These are phyloP conservation scores for Lyophyllum semitale DNA, from an alignment of 768 basidiomycete genomes.

Conservation along the genomic window DNA sequence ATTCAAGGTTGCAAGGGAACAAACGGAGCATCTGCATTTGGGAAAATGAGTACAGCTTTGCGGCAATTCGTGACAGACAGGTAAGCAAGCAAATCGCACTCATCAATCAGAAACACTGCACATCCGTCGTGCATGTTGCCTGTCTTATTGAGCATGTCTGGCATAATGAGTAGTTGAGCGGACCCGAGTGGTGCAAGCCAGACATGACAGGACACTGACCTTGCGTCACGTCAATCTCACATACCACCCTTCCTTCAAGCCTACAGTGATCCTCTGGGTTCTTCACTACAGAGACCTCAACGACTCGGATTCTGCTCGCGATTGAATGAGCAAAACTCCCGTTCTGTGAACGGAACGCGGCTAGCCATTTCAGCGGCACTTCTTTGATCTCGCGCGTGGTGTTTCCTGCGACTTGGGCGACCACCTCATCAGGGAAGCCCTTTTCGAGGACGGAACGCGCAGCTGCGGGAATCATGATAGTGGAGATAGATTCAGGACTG, in stretches of 20 bases:
- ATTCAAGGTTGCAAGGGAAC: conserved; percentile 37
- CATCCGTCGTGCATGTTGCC: conserved; percentile 45
- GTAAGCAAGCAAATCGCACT: conserved; percentile 31
- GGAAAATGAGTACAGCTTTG: not conserved
- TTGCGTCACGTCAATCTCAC: conserved; percentile 44
- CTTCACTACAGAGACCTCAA: conserved; percentile 41
- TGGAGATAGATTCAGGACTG: not conserved
- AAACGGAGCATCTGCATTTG: conserved; percentile 40
- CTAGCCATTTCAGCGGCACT: conserved; percentile 38
- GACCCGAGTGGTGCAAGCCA: not conserved
- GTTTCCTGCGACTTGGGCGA: conserved; percentile 34
- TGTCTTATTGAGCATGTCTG: conserved; percentile 45
- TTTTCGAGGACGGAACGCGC: conserved; percentile 15
- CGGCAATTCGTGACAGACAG: too few relatives aligned
- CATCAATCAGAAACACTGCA: conserved; percentile 45
- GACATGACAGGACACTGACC: conserved; percentile 29
- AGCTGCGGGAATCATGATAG: not conserved
- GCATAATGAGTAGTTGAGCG: conserved; percentile 6
- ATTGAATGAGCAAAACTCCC: conserved; percentile 31
- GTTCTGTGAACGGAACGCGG: conserved; percentile 28
- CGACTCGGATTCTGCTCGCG: conserved; percentile 28
- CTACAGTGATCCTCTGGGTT: conserved; percentile 35
- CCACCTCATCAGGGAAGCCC: conserved; percentile 22
- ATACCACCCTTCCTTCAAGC: conserved; percentile 38
- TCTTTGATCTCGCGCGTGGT: conserved; percentile 37